Percentiles rank a stretch among this genome's conserved stretches.
Evolutionary conservation across 176 grass and related monocot genomes (phyloP).

Genomic region (Aechmea fasciata): DNA sequence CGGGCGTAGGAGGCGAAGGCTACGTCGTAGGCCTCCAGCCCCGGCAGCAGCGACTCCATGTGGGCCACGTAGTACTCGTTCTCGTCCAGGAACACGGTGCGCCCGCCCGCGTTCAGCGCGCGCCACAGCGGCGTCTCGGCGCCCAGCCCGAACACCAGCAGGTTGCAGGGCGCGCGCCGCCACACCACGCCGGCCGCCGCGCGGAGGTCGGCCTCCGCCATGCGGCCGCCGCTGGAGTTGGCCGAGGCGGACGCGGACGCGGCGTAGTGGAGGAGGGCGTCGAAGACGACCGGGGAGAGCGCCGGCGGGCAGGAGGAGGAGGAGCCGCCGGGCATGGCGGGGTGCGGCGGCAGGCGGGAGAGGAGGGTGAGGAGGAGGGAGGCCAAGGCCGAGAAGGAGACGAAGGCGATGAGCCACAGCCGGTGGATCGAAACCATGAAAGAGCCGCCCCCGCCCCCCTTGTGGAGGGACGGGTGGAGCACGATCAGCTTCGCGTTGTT

Average conservation of each 20-base stretch:
- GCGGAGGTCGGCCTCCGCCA: conserved; percentile 17
- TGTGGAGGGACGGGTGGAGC: conserved; percentile 16
- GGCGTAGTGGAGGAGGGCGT: conserved; percentile 21
- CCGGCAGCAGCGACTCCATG: conserved; percentile 9
- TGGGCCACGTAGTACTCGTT: conserved; percentile 16
- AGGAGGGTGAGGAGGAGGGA: conserved; percentile 61
- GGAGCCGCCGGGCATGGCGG: neutral
- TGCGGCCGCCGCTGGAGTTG: neutral
- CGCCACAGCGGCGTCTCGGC: conserved; percentile 20
- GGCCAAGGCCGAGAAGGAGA: conserved; percentile 69
- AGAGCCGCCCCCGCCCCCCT: conserved; percentile 20
- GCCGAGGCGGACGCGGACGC: conserved; percentile 2
- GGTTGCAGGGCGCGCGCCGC: conserved; percentile 7
- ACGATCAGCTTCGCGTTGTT: conserved; percentile 10
- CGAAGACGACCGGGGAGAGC: conserved; percentile 3
- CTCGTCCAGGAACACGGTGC: conserved; percentile 26
- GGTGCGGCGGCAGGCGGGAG: conserved; percentile 21
- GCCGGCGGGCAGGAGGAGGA: neutral
- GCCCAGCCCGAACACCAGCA: conserved; percentile 25
- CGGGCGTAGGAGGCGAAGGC: conserved; percentile 13
- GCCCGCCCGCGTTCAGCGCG: conserved; percentile 35
- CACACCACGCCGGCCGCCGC: conserved; percentile 3
- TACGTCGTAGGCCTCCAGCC: conserved; percentile 22
- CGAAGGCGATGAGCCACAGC: conserved; percentile 34
- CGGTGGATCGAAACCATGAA: conserved; percentile 34